These are phyloP conservation scores for Moricandia arvensis DNA, from an alignment of 345 rosid genomes.

Conservation along the genomic window DNA sequence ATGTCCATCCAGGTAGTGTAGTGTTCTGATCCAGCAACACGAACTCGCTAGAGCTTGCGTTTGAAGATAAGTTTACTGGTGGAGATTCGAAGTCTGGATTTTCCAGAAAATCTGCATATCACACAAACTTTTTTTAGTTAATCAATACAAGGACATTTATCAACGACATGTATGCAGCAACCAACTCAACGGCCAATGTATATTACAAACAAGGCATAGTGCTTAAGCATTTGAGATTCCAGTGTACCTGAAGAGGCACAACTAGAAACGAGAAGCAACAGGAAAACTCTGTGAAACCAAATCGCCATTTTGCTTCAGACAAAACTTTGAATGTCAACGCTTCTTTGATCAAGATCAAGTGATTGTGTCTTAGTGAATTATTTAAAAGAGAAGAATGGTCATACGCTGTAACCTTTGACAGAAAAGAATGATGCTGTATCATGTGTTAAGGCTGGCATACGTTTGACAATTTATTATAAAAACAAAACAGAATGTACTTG, in stretches of 20 bases:
- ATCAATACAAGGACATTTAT: background rate
- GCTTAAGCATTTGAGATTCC: background rate
- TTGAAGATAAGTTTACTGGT: slow-evolving; percentile 37
- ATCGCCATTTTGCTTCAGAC: slow-evolving; percentile 33
- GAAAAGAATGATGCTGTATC: background rate
- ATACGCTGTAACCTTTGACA: slow-evolving; percentile 1
- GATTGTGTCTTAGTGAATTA: background rate
- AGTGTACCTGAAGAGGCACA: slow-evolving; percentile 46
- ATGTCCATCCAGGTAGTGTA: slow-evolving; percentile 59
- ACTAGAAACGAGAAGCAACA: slow-evolving; percentile 35
- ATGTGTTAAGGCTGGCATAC: slow-evolving; percentile 16
- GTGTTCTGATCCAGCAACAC: slow-evolving; percentile 40
- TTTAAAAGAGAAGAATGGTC: background rate
- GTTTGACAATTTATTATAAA: background rate
- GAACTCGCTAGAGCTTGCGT: slow-evolving; percentile 21
- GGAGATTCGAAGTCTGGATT: slow-evolving; percentile 61
- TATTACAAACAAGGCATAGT: background rate
- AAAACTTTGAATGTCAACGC: slow-evolving; percentile 30
- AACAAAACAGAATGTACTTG: background rate
- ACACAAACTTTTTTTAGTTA: background rate
- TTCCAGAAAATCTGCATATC: slow-evolving; percentile 45
- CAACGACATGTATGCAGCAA: background rate
- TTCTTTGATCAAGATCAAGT: slow-evolving; percentile 8
- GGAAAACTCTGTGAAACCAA: slow-evolving; percentile 16
- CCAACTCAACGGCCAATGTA: too few relatives aligned